phyloP scores from a whole-genome alignment of 176 grass and related monocot species.

The Phoenix roebelenii region DNA sequence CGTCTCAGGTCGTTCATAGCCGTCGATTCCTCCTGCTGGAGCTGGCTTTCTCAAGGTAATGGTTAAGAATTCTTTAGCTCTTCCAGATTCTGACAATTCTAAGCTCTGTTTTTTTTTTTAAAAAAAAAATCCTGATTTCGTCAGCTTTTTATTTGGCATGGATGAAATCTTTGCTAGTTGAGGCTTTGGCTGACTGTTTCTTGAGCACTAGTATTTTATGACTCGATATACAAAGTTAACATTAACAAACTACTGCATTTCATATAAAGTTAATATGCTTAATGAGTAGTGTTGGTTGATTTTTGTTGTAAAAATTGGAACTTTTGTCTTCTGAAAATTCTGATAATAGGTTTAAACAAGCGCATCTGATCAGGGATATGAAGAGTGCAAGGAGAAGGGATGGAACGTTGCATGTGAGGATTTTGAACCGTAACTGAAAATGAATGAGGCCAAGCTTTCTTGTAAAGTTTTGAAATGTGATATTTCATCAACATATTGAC shows the following conservation, averaged over 20 bases:
- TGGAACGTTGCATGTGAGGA: slow-evolving; percentile 11
- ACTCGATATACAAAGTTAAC: too few relatives aligned
- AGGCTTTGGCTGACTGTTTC: too few relatives aligned
- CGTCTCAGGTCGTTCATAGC: slow-evolving; percentile 64
- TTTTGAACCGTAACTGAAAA: slow-evolving; percentile 15
- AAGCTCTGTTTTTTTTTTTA: neutral
- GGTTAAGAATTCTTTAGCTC: neutral
- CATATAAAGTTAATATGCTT: neutral
- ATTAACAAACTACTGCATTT: neutral
- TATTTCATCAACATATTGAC: too few relatives aligned
- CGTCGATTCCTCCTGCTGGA: slow-evolving; percentile 52
- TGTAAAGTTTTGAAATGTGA: too few relatives aligned
- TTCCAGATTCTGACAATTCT: neutral
- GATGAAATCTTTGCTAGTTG: too few relatives aligned
- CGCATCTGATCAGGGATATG: slow-evolving; percentile 60
- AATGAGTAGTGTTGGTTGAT: neutral
- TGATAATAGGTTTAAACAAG: slow-evolving; percentile 63
- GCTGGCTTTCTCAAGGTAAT: slow-evolving; percentile 65
- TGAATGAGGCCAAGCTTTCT: neutral
- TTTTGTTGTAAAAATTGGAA: neutral
- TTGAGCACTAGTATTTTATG: too few relatives aligned
- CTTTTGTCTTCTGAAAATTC: slow-evolving; percentile 29
- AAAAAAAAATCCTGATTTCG: neutral
- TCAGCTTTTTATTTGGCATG: too few relatives aligned
- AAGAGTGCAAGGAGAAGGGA: slow-evolving; percentile 25